Conservation (phyloP, 768 basidiomycete species). For the Suillus plorans region DNA sequence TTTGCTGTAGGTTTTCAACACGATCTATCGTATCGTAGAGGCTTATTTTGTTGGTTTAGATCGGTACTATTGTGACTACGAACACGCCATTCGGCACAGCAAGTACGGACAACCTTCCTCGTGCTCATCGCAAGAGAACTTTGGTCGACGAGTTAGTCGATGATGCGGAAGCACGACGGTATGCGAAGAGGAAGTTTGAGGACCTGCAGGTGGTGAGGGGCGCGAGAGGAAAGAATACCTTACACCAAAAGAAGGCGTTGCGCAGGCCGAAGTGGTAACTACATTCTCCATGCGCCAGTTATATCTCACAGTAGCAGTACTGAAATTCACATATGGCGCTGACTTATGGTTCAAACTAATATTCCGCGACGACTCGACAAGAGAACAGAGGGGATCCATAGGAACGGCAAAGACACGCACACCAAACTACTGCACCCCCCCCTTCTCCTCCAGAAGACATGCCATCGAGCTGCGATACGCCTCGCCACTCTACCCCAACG, state of each 20-base stretch:
- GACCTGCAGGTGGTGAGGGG: slow-evolving; percentile 70
- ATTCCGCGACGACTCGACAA: no score
- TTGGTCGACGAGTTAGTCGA: slow-evolving; percentile 88
- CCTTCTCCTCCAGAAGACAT: no score
- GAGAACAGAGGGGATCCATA: no score
- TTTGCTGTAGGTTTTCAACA: slow-evolving; percentile 68
- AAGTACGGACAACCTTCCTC: slow-evolving; percentile 68
- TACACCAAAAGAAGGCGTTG: slow-evolving; percentile 61
- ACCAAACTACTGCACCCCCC: no score
- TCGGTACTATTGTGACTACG: slow-evolving; percentile 76
- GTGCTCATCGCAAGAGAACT: slow-evolving; percentile 72
- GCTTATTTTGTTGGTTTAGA: slow-evolving; percentile 39
- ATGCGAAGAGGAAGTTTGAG: slow-evolving; percentile 90
- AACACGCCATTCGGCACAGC: slow-evolving; percentile 70
- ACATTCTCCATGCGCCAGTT: no score
- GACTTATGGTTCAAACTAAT: no score
- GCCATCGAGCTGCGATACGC: no score
- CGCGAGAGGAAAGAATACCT: slow-evolving; percentile 67
- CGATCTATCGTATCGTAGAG: background rate
- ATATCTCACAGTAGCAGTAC: no score
- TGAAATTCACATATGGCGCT: no score
- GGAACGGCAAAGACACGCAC: no score
- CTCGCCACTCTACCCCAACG: no score
- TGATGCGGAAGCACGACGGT: slow-evolving; percentile 81
- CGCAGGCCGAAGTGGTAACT: slow-evolving; percentile 68